Base-by-base conservation (phyloP, 805 yeast genomes). In the Ogataea degrootiae region DNA sequence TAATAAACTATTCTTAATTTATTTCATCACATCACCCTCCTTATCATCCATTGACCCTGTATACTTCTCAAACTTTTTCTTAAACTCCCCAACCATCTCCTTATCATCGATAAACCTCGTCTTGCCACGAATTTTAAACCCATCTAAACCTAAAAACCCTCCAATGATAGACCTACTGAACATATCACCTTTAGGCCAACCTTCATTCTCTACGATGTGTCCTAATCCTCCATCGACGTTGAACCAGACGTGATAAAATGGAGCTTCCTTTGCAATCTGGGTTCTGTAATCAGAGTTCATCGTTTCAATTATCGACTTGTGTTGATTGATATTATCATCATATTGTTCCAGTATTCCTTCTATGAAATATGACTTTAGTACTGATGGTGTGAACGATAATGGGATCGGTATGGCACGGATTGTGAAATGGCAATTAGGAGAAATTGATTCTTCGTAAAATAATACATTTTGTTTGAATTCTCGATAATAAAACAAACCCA, bases 161-260 rank as follows among this genome's bases (percentile, higher is more conserved):
- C 79, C 80, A 36, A 76, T 59, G 5, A 75, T 68, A 37, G 69
- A 65, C 35, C 80, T 57, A 6, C 73, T 77, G 56, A 76, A 74
- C 41, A 66, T 47, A 47, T 75, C 80, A 11, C 71, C 74, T 41
- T 55, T 58, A 0, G 81, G 80, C 81, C 81, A 77, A 3, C 1
- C 38, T 0, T 52, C 47, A 46, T 71, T 65, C 49, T 77, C 81
- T 7, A 76, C 66, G 7, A 77, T 73, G 55, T 76, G 81, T 1
- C 78, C 82, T 37, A 73, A 43, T 0, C 82, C 81, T 19, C 79
- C 80, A 41, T 71, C 67, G 6, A 71, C 40, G 17, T 62, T 61
- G 43, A 73, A 59, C 82, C 82, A 77, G 7, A 72, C 75, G 53
- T 76, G 81, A 55, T 73, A 75, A 52, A 67, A 77, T 1, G 78